Evolutionary conservation across 208 protist genomes (phyloP).

Genomic region (Trypanosoma grayi): DNA sequence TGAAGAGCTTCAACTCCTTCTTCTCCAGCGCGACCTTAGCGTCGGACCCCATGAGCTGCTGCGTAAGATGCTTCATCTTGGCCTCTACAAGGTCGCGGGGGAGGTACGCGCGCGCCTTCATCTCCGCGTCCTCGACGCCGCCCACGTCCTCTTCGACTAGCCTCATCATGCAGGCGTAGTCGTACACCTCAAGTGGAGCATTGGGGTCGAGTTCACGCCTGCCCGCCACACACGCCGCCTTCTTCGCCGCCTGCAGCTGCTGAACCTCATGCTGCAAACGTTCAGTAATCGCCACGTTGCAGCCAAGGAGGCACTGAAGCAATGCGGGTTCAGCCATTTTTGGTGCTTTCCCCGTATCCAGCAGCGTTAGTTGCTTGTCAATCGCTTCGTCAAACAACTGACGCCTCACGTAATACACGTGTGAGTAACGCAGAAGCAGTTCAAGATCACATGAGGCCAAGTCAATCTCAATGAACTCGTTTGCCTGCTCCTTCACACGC

Average conservation of each 20-base stretch:
- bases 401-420: slow-evolving; percentile 81
- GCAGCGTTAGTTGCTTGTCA: slow-evolving; percentile 71
- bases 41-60: slow-evolving; percentile 37
- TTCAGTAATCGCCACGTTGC: slow-evolving; percentile 41
- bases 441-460: slow-evolving; percentile 80
- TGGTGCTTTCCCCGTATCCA: slow-evolving; percentile 74
- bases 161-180: slow-evolving; percentile 90
- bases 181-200: slow-evolving; percentile 66
- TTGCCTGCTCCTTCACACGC: slow-evolving; percentile 86
- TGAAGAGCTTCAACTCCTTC: slow-evolving; percentile 76
- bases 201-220: slow-evolving; percentile 72
- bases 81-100: slow-evolving; percentile 55
- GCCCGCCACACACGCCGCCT: slow-evolving; percentile 39
- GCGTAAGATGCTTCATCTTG: slow-evolving; percentile 46
- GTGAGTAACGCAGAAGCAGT: slow-evolving; percentile 81
- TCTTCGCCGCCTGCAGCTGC: slow-evolving; percentile 57
- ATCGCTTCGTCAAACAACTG: slow-evolving; percentile 77
- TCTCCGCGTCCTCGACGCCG: slow-evolving; percentile 69
- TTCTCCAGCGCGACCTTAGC: slow-evolving; percentile 47
- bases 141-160: slow-evolving; percentile 72
- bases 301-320: slow-evolving; percentile 50
- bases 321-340: slow-evolving; percentile 56
- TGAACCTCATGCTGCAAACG: slow-evolving; percentile 64
- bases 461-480: slow-evolving; percentile 88
- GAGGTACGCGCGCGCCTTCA: slow-evolving; percentile 72